Evolutionary conservation across 441 rosid genomes (phyloP).

Genomic region (Melastoma candidum): DNA sequence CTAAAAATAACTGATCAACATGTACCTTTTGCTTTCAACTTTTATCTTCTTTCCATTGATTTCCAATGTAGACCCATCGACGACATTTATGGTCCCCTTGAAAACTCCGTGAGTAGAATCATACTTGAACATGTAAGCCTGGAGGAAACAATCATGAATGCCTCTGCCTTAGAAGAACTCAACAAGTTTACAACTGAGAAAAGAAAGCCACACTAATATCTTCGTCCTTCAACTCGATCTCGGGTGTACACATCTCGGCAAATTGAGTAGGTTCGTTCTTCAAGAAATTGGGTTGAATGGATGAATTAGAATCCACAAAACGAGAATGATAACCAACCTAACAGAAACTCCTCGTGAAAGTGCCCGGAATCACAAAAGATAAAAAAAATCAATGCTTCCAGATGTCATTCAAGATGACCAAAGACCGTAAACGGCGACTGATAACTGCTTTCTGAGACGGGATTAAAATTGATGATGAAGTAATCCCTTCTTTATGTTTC

Average conservation of each 20-base stretch:
- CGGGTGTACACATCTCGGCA: neutral
- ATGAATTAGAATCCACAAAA: no score
- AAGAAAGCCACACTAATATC: neutral
- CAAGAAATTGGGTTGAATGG: neutral
- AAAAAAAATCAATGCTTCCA: no score
- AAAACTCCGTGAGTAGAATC: constrained; percentile 93
- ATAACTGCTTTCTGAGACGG: no score
- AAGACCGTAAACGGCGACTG: no score
- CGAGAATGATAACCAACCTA: no score
- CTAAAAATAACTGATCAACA: constrained; percentile 1
- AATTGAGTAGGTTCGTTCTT: neutral
- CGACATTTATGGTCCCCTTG: constrained; percentile 55
- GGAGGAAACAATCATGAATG: constrained; percentile 13
- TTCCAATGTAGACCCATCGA: constrained; percentile 80
- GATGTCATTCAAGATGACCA: no score
- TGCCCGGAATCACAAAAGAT: no score
- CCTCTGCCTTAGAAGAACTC: constrained; percentile 3
- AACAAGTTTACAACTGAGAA: neutral
- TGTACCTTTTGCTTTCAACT: constrained; percentile 68
- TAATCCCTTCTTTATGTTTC: no score
- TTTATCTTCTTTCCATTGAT: constrained; percentile 76
- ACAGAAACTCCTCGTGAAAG: no score
- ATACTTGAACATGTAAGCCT: constrained; percentile 96
- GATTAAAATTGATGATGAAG: no score
- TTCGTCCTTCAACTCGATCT: neutral